phyloP scores from a whole-genome alignment of 1,284 basidiomycete genomes.

The Leucoagaricus sp. region DNA sequence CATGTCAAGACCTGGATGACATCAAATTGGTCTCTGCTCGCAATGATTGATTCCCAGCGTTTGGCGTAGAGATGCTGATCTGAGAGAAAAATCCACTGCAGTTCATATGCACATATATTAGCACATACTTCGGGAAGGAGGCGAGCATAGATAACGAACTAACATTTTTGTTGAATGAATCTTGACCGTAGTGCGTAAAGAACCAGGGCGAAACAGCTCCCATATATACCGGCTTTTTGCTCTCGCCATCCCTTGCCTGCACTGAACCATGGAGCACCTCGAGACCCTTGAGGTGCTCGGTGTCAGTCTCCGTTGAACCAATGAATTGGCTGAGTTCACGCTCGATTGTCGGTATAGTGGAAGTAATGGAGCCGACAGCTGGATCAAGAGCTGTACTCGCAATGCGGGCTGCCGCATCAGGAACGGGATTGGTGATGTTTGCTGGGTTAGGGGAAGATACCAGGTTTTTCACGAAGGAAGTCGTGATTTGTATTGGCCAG shows the following conservation, averaged over 20 bases:
- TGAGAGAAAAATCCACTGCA: conserved; percentile 60
- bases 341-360: conserved; percentile 20
- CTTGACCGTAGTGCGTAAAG: conserved; percentile 72
- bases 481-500: conserved; percentile 61
- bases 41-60: conserved; percentile 75
- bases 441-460: conserved; percentile 17
- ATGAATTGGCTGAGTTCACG: conserved; percentile 37
- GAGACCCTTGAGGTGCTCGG: conserved; percentile 43
- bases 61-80: conserved; percentile 75
- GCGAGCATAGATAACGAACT: conserved; percentile 22
- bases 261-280: conserved; percentile 25
- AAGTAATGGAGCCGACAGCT: conserved; percentile 15
- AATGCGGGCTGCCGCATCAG: conserved; percentile 11
- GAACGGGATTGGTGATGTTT: conserved; percentile 7
- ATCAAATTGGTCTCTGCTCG: conserved; percentile 58
- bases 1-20: conserved; percentile 65
- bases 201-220: conserved; percentile 71
- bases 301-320: conserved; percentile 50
- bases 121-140: not conserved
- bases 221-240: conserved; percentile 41
- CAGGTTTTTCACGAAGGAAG: conserved; percentile 38
- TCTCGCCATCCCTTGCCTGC: conserved; percentile 26
- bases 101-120: conserved; percentile 14
- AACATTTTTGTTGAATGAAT: conserved; percentile 83
- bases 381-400: conserved; percentile 16